Percentiles rank a stretch among this genome's conserved stretches.
These are phyloP conservation scores for Yamadazyma atlantica DNA, from an alignment of 1,139 yeast genomes.

Conservation along the genomic window DNA sequence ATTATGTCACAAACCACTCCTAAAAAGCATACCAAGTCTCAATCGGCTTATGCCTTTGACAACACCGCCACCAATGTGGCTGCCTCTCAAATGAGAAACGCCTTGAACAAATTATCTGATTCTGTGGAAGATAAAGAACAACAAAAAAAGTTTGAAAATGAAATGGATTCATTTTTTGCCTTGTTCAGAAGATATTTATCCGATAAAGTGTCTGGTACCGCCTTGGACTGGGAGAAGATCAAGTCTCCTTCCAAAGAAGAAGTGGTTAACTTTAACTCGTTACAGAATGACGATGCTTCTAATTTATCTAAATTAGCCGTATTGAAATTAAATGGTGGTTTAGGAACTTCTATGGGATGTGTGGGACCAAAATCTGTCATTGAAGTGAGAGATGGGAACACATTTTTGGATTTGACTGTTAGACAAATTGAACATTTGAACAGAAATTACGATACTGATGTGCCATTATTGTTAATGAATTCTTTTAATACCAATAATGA, in stretches of 20 bases:
- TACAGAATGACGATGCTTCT: slow-evolving; percentile 35
- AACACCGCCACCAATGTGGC: slow-evolving; percentile 94
- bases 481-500: slow-evolving; percentile 97
- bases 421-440: slow-evolving; percentile 96
- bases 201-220: slow-evolving; percentile 83
- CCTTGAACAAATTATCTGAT: slow-evolving; percentile 85
- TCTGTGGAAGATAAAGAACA: slow-evolving; percentile 60
- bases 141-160: slow-evolving; percentile 73
- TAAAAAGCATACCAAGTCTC: slow-evolving; percentile 74
- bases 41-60: slow-evolving; percentile 80
- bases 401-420: slow-evolving; percentile 90
- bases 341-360: slow-evolving; percentile 99
- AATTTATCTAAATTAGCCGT: slow-evolving; percentile 88
- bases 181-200: slow-evolving; percentile 88
- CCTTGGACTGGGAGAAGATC: slow-evolving; percentile 94
- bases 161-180: slow-evolving; percentile 94
- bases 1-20: slow-evolving; percentile 17
- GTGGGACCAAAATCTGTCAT: slow-evolving; percentile 98
- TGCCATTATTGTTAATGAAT: slow-evolving; percentile 95
- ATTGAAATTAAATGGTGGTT: slow-evolving; percentile 93
- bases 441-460: slow-evolving; percentile 88
- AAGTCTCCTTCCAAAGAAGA: slow-evolving; percentile 85
- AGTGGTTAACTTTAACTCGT: slow-evolving; percentile 72
- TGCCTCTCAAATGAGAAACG: slow-evolving; percentile 97
- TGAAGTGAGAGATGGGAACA: slow-evolving; percentile 97